Conservation (phyloP, 2,329 filamentous ascomycete species). For the Coniochaeta prunicola region DNA sequence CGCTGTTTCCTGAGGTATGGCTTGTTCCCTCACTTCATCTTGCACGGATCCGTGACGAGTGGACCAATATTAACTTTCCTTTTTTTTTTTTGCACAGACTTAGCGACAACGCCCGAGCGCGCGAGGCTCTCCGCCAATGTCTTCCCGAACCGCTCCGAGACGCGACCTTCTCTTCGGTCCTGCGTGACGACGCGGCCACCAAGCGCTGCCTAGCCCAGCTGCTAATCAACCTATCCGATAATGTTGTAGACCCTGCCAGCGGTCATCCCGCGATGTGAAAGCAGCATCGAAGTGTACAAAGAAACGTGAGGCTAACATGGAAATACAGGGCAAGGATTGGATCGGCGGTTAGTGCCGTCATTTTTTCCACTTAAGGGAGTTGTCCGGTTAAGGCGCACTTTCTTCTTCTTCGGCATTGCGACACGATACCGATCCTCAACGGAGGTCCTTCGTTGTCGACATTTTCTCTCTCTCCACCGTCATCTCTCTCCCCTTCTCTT, state of each 20-base stretch:
- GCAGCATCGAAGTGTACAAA: background rate
- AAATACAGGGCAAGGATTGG: constrained; percentile 1
- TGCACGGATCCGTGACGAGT: background rate
- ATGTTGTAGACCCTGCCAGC: constrained; percentile 1
- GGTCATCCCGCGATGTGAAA: background rate
- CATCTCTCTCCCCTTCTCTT: background rate
- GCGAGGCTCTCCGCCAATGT: constrained; percentile 91
- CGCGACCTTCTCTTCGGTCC: constrained; percentile 91
- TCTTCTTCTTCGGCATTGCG: background rate
- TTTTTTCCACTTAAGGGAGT: background rate
- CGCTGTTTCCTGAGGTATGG: constrained; percentile 88
- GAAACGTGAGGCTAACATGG: background rate
- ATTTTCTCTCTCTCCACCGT: background rate
- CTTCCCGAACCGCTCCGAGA: constrained; percentile 97
- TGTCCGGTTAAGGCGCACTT: background rate
- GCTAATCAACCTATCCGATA: constrained; percentile 67
- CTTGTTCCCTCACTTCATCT: background rate
- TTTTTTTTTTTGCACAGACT: constrained; percentile 46
- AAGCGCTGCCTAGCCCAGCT: constrained; percentile 97
- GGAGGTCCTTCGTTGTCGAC: background rate
- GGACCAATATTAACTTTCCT: constrained; percentile 10
- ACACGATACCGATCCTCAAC: background rate
- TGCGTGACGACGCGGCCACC: constrained; percentile 93
- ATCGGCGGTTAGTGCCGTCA: background rate
- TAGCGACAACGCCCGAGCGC: constrained; percentile 91